These are phyloP conservation scores for Aspergillus bridgeri DNA, from an alignment of 495 filamentous ascomycete genomes.

Conservation along the genomic window DNA sequence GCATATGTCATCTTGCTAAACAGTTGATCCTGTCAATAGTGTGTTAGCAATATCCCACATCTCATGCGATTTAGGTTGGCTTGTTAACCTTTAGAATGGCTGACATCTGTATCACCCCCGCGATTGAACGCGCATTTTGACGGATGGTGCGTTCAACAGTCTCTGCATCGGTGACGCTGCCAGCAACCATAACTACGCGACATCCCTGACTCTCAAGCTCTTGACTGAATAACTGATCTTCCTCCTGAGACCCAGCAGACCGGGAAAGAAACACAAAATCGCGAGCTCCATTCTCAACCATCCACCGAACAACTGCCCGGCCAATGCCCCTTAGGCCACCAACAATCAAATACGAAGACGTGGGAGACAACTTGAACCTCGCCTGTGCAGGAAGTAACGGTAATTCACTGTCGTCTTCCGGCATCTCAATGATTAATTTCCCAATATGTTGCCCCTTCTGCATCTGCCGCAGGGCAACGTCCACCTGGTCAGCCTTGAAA, in stretches of 20 bases:
- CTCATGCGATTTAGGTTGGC: background rate
- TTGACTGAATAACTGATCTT: slow-evolving; percentile 22
- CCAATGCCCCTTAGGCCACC: slow-evolving; percentile 55
- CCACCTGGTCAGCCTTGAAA: slow-evolving; percentile 36
- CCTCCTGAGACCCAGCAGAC: slow-evolving; percentile 9
- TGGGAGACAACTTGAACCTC: background rate
- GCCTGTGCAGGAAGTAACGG: background rate
- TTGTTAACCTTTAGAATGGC: slow-evolving; percentile 21
- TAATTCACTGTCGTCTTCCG: slow-evolving; percentile 6
- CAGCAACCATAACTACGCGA: slow-evolving; percentile 12
- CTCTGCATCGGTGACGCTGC: slow-evolving; percentile 8
- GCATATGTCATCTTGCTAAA: slow-evolving; percentile 41
- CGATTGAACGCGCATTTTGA: slow-evolving; percentile 8
- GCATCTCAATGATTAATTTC: slow-evolving; percentile 19
- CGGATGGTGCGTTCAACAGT: slow-evolving; percentile 7
- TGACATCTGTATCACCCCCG: slow-evolving; percentile 30
- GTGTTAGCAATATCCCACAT: background rate
- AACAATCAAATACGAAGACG: slow-evolving; percentile 37
- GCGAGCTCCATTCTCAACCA: slow-evolving; percentile 53
- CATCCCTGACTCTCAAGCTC: slow-evolving; percentile 32
- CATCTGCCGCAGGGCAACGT: slow-evolving; percentile 43
- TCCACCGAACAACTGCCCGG: slow-evolving; percentile 50
- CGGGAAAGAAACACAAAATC: slow-evolving; percentile 45
- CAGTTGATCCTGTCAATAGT: slow-evolving; percentile 19
- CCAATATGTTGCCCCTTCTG: slow-evolving; percentile 35